These are phyloP conservation scores for Aspergillus costaricaensis DNA, from an alignment of 2,329 filamentous ascomycete genomes.

Conservation along the genomic window DNA sequence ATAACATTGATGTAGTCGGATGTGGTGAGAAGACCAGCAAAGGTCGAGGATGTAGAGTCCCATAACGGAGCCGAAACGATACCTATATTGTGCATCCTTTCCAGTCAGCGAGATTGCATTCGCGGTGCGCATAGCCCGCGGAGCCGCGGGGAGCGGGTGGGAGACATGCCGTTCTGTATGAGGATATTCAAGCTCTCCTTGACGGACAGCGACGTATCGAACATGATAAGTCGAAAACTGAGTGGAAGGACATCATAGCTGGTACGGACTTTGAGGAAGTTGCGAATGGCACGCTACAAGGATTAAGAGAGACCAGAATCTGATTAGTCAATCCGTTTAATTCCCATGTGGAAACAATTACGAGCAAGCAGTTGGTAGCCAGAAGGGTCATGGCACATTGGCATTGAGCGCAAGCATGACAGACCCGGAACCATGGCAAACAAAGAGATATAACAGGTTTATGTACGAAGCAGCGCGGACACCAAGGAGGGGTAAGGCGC, in stretches of 20 bases:
- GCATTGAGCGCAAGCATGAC: not conserved
- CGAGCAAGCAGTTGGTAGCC: conserved; percentile 2
- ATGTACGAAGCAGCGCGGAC: conserved; percentile 13
- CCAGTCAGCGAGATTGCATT: conserved; percentile 22
- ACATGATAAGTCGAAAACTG: conserved; percentile 91
- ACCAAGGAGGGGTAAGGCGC: conserved; percentile 5
- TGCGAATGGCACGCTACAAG: conserved; percentile 78
- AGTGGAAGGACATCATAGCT: conserved; percentile 97
- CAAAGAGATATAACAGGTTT: not conserved
- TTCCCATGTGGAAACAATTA: conserved; percentile 15
- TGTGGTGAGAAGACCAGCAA: conserved; percentile 90
- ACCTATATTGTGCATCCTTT: conserved; percentile 55
- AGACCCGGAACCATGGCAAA: not conserved
- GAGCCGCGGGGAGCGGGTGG: not conserved
- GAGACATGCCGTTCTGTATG: conserved; percentile 79
- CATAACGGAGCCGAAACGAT: conserved; percentile 97
- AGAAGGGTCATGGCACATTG: not conserved
- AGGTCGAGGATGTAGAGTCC: conserved; percentile 91
- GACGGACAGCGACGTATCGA: conserved; percentile 92
- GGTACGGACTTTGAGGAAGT: conserved; percentile 93
- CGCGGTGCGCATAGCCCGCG: not conserved
- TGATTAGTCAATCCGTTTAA: conserved; percentile 31
- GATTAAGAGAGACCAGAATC: conserved; percentile 16
- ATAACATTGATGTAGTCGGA: conserved; percentile 99
- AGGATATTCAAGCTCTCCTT: conserved; percentile 96